Percentiles rank a stretch among this genome's conserved stretches.
These are phyloP conservation scores for Aspergillus sp. DNA, from an alignment of 2,329 filamentous ascomycete genomes.

Conservation along the genomic window DNA sequence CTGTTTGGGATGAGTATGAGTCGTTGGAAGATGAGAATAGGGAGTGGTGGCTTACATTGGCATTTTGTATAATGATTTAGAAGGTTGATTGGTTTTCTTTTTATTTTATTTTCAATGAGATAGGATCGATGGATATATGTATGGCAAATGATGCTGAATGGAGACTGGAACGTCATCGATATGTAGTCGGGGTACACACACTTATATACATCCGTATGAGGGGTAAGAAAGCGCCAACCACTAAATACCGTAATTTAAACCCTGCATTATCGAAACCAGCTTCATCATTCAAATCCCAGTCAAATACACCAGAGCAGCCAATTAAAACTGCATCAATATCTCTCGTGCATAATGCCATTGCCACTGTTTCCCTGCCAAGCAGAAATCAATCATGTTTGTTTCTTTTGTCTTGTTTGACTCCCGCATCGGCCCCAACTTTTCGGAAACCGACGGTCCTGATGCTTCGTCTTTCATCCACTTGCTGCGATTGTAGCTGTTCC, in stretches of 20 bases:
- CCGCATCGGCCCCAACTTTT: conserved; percentile 2
- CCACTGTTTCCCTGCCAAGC: too few species aligned
- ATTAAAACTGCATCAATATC: too few species aligned
- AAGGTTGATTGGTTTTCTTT: background rate
- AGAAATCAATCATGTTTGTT: conserved; percentile 2
- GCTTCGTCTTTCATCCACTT: background rate
- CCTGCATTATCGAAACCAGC: too few species aligned
- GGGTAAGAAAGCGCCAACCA: too few species aligned
- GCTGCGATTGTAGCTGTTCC: background rate
- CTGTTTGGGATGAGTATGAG: conserved; percentile 18
- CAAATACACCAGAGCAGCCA: too few species aligned
- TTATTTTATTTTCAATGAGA: too few species aligned
- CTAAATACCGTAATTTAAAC: too few species aligned
- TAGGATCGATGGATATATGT: too few species aligned
- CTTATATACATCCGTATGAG: background rate
- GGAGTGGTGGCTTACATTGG: conserved; percentile 12
- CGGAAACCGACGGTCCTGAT: background rate
- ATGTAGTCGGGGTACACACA: background rate
- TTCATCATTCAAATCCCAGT: too few species aligned
- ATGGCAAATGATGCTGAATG: background rate
- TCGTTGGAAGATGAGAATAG: background rate
- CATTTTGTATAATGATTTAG: conserved; percentile 6
- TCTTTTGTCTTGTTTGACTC: conserved; percentile 27
- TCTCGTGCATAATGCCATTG: too few species aligned
- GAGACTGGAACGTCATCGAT: conserved; percentile 9